A percentile compares a stretch with the other conserved stretches of the same genome.
Conservation (phyloP, 2,329 filamentous ascomycete genomes). For the Beauveria sp. region DNA sequence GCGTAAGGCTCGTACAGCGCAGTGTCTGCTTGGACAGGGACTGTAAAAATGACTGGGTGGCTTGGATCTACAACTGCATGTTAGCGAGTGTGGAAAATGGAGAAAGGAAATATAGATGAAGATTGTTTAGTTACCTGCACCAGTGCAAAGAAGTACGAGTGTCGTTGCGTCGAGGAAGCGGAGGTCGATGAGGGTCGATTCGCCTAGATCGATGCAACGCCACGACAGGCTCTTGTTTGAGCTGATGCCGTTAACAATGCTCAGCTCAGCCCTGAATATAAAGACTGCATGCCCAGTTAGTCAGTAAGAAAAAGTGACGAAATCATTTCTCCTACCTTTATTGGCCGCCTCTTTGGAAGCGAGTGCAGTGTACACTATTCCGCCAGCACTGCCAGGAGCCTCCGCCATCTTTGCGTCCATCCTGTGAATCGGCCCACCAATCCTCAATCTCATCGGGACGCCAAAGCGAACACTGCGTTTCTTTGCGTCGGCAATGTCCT, state of each 20-base stretch:
- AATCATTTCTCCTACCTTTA: slow-evolving; percentile 37
- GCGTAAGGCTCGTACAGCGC: slow-evolving; percentile 31
- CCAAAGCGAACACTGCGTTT: slow-evolving; percentile 62
- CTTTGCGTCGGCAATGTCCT: slow-evolving; percentile 62
- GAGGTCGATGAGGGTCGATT: slow-evolving; percentile 47
- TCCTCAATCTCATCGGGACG: slow-evolving; percentile 37
- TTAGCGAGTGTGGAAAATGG: background rate
- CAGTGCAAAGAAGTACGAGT: slow-evolving; percentile 51
- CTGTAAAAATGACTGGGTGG: slow-evolving; percentile 20
- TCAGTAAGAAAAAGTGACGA: slow-evolving; percentile 26
- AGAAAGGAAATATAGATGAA: background rate
- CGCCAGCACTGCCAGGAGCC: slow-evolving; percentile 26
- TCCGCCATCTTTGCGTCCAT: slow-evolving; percentile 52
- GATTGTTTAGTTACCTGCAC: slow-evolving; percentile 23
- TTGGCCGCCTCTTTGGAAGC: slow-evolving; percentile 28
- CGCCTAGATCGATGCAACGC: slow-evolving; percentile 33
- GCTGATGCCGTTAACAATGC: slow-evolving; percentile 53
- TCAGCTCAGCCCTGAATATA: slow-evolving; percentile 45
- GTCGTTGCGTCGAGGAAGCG: slow-evolving; percentile 59
- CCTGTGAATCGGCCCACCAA: slow-evolving; percentile 37
- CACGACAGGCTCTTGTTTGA: slow-evolving; percentile 30
- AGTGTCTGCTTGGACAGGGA: slow-evolving; percentile 30
- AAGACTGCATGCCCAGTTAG: slow-evolving; percentile 36
- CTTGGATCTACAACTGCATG: slow-evolving; percentile 16
- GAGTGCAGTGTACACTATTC: slow-evolving; percentile 33